Percentiles rank a stretch among this genome's conserved stretches.
These are phyloP conservation scores for Guyanaporus albipodus DNA, from an alignment of 768 basidiomycete genomes.

Conservation along the genomic window DNA sequence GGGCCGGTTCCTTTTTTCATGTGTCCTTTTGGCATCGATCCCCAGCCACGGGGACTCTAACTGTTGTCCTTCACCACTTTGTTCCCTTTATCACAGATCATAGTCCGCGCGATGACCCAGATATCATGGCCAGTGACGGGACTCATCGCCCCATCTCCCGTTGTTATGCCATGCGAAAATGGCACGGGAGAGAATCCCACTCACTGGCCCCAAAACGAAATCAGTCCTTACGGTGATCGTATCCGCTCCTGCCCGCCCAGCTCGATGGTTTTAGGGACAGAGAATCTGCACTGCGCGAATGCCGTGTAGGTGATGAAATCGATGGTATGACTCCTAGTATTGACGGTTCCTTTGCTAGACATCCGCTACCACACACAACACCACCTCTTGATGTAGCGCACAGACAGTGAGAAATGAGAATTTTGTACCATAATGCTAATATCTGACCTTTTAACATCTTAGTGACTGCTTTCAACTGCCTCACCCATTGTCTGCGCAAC, in stretches of 20 bases:
- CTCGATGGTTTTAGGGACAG: not conserved
- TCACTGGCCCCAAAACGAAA: not conserved
- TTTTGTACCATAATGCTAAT: not conserved
- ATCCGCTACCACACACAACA: not conserved
- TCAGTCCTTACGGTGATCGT: slow-evolving; percentile 10
- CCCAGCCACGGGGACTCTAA: slow-evolving; percentile 6
- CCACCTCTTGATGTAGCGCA: not conserved
- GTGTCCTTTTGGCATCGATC: slow-evolving; percentile 10
- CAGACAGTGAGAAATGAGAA: slow-evolving; percentile 9
- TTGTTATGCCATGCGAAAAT: no score
- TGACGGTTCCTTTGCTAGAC: not conserved
- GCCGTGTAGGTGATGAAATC: slow-evolving; percentile 9
- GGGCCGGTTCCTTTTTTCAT: slow-evolving; percentile 12
- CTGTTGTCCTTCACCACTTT: not conserved
- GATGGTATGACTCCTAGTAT: not conserved
- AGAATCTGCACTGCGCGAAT: not conserved
- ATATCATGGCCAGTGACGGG: slow-evolving; percentile 6
- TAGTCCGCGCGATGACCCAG: slow-evolving; percentile 10
- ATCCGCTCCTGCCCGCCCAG: not conserved
- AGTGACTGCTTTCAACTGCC: slow-evolving; percentile 6
- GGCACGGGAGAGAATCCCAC: not conserved
- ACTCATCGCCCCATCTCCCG: no score
- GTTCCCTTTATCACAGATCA: not conserved
- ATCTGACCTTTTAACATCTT: slow-evolving; percentile 1
- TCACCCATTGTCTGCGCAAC: not conserved